Conservation (phyloP, 139 green algal species). For the Deuterostichococcus epilithicus region DNA sequence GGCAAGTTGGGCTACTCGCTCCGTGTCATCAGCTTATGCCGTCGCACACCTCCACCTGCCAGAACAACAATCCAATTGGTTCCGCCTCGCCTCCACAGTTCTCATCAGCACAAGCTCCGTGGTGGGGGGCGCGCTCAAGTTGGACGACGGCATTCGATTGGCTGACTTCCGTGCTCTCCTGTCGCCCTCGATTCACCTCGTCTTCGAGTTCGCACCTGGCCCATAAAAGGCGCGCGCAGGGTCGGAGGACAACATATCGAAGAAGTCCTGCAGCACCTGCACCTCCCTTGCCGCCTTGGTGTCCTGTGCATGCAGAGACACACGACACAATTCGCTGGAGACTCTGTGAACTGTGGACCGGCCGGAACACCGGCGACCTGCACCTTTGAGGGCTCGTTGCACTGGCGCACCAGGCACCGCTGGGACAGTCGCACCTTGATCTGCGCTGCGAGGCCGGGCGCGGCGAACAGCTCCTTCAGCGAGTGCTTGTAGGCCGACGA, state of each 20-base stretch:
- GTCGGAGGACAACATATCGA: conserved; percentile 75
- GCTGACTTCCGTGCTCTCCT: too few species aligned
- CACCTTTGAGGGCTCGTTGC: too few species aligned
- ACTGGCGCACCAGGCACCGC: too few species aligned
- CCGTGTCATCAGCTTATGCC: conserved; percentile 34
- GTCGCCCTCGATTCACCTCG: too few species aligned
- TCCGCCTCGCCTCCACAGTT: too few species aligned
- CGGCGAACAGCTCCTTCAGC: conserved; percentile 74
- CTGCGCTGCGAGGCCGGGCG: conserved; percentile 38
- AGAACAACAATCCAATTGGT: too few species aligned
- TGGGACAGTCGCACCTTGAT: conserved; percentile 47
- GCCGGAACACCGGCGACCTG: too few species aligned
- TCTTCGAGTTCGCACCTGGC: too few species aligned
- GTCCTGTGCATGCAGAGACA: conserved; percentile 45
- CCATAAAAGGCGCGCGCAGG: conserved; percentile 87
- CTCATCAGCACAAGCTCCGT: too few species aligned
- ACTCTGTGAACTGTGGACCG: not conserved
- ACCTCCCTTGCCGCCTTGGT: conserved; percentile 85
- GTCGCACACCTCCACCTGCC: too few species aligned
- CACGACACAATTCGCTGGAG: not conserved
- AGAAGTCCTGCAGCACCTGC: conserved; percentile 71
- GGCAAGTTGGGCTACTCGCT: conserved; percentile 25
- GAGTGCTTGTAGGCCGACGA: conserved; percentile 90
- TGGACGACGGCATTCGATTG: too few species aligned
- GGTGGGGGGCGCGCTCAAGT: too few species aligned